These are phyloP conservation scores for Wickerhamomyces canadensis DNA, from an alignment of 805 yeast species.

Conservation along the genomic window DNA sequence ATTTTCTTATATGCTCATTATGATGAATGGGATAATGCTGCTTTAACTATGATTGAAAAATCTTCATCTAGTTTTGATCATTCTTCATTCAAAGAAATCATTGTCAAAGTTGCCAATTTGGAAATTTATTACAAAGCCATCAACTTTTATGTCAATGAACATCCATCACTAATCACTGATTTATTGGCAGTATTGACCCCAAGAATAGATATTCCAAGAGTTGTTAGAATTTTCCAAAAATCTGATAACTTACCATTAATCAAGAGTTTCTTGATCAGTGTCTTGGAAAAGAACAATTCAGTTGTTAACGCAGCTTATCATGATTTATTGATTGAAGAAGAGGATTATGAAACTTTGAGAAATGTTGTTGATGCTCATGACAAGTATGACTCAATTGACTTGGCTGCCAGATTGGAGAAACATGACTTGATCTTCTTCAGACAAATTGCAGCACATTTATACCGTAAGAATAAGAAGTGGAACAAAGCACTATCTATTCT, in stretches of 20 bases:
- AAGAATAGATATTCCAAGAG: conserved; percentile 90
- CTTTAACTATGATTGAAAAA: conserved; percentile 92
- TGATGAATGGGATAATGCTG: conserved; percentile 99
- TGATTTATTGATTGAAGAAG: conserved; percentile 91
- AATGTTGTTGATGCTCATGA: conserved; percentile 85
- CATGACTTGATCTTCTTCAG: conserved; percentile 90
- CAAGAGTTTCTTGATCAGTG: conserved; percentile 90
- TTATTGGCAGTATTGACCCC: conserved; percentile 78
- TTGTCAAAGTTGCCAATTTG: conserved; percentile 91
- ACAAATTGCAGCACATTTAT: conserved; percentile 91
- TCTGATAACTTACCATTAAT: conserved; percentile 95
- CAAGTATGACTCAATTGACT: conserved; percentile 85
- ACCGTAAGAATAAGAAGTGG: conserved; percentile 93
- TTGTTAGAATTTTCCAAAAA: conserved; percentile 88
- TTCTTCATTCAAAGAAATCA: conserved; percentile 85
- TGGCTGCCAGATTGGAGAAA: conserved; percentile 89
- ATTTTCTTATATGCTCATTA: conserved; percentile 96
- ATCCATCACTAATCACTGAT: conserved; percentile 86
- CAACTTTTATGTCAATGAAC: conserved; percentile 87
- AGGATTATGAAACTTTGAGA: conserved; percentile 86
- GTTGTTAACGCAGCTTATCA: conserved; percentile 95
- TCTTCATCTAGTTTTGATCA: conserved; percentile 93
- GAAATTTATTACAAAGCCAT: conserved; percentile 97
- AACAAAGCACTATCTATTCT: conserved; percentile 80
- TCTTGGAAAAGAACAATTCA: conserved; percentile 82